Conservation (phyloP, 257 asterid species). For the Plectranthus barbatus region DNA sequence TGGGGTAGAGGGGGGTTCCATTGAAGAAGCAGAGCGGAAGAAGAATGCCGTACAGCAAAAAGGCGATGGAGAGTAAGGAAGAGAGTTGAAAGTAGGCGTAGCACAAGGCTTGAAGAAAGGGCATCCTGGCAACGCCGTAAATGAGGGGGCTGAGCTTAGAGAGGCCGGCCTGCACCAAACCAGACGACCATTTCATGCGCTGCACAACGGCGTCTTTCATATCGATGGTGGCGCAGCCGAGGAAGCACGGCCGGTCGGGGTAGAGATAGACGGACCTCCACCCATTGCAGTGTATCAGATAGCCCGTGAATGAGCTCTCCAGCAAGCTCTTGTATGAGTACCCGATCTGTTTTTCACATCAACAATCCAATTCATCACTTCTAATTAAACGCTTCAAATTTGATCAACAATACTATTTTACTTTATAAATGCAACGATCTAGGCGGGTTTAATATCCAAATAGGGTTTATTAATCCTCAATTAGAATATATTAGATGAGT, state of each 20-base stretch:
- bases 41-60: slow-evolving; percentile 39
- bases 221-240: slow-evolving; percentile 54
- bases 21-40: slow-evolving; percentile 41
- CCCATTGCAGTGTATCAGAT: slow-evolving; percentile 47
- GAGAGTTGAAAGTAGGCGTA: slow-evolving; percentile 40
- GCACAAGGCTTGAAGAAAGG: slow-evolving; percentile 45
- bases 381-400: no score
- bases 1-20: slow-evolving; percentile 51
- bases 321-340: slow-evolving; percentile 57
- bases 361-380: background rate
- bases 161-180: slow-evolving; percentile 54
- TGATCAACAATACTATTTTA: no score
- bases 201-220: slow-evolving; percentile 59
- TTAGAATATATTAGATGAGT: no score
- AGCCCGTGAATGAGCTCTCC: slow-evolving; percentile 62
- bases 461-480: no score
- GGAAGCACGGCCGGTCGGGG: slow-evolving; percentile 51
- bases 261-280: slow-evolving; percentile 54
- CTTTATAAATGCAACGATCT: no score
- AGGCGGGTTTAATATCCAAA: no score
- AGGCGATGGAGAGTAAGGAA: slow-evolving; percentile 36
- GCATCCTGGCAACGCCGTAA: slow-evolving; percentile 43
- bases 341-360: slow-evolving; percentile 42
- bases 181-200: slow-evolving; percentile 66
- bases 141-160: slow-evolving; percentile 47